Evolutionary conservation across 495 filamentous ascomycete species (phyloP).

Genomic region (Apiosordaria backusii): DNA sequence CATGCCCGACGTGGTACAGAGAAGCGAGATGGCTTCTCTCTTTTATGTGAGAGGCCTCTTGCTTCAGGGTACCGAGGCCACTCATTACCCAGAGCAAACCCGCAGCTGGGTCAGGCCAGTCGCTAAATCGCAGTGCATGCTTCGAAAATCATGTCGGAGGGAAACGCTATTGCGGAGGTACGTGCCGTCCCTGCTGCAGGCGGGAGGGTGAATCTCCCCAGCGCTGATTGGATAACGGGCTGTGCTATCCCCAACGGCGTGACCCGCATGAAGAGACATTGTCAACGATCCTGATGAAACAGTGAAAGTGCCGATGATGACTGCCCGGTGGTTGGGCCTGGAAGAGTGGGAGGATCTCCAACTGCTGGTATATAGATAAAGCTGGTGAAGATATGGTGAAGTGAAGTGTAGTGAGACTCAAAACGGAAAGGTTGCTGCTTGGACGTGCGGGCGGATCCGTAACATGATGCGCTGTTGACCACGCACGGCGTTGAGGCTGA

Average conservation of each 20-base stretch:
- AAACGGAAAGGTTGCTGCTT: slow-evolving; percentile 15
- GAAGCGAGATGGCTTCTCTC: not conserved
- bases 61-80: not conserved
- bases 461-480: slow-evolving; percentile 23
- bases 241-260: not conserved
- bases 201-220: not conserved
- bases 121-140: not conserved
- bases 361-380: not conserved
- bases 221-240: not conserved
- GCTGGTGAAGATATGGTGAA: not conserved
- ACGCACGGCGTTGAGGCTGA: slow-evolving; percentile 28
- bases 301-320: not conserved
- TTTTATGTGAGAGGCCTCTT: not conserved
- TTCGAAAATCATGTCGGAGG: not conserved
- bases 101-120: not conserved
- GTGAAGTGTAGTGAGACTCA: not conserved
- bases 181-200: not conserved
- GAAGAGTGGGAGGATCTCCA: not conserved
- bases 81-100: not conserved
- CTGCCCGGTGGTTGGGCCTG: too few species aligned
- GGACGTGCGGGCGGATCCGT: slow-evolving; percentile 27
- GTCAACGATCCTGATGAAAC: not conserved
- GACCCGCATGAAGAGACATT: not conserved
- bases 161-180: not conserved
- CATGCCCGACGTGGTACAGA: not conserved